Percentiles rank a stretch among this genome's conserved stretches.
Conservation (phyloP, 768 basidiomycete genomes). For the Mycena amicta region DNA sequence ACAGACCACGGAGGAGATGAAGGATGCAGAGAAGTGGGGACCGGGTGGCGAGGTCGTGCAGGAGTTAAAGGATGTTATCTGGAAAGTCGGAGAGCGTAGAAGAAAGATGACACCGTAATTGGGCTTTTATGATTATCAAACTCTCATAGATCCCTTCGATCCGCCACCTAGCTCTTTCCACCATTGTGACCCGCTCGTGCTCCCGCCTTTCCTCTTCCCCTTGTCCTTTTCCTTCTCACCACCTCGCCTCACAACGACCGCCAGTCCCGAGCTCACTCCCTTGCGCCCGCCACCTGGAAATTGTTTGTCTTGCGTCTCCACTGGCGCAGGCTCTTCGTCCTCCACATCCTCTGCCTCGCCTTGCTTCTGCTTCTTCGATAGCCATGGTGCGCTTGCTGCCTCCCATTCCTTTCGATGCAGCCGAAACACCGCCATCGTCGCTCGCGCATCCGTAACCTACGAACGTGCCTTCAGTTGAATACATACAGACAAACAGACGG, state of each 20-base stretch:
- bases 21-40: slow-evolving; percentile 57
- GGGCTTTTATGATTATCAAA: no score
- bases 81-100: slow-evolving; percentile 78
- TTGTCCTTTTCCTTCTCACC: background rate
- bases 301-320: background rate
- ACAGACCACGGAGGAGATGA: slow-evolving; percentile 32
- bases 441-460: slow-evolving; percentile 90
- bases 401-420: slow-evolving; percentile 87
- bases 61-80: slow-evolving; percentile 84
- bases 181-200: background rate
- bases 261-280: slow-evolving; percentile 66
- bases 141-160: background rate
- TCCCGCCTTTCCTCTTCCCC: background rate
- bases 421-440: slow-evolving; percentile 92
- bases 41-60: slow-evolving; percentile 81
- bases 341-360: slow-evolving; percentile 1
- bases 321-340: background rate
- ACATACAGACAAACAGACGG: background rate
- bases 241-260: slow-evolving; percentile 46
- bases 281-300: slow-evolving; percentile 60
- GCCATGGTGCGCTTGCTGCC: slow-evolving; percentile 39
- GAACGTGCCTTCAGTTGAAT: no score
- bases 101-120: slow-evolving; percentile 43
- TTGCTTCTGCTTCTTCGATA: slow-evolving; percentile 25
- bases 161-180: background rate